phyloP scores from a whole-genome alignment of 2,329 filamentous ascomycete species.

The Orbilia blumenaviensis region DNA sequence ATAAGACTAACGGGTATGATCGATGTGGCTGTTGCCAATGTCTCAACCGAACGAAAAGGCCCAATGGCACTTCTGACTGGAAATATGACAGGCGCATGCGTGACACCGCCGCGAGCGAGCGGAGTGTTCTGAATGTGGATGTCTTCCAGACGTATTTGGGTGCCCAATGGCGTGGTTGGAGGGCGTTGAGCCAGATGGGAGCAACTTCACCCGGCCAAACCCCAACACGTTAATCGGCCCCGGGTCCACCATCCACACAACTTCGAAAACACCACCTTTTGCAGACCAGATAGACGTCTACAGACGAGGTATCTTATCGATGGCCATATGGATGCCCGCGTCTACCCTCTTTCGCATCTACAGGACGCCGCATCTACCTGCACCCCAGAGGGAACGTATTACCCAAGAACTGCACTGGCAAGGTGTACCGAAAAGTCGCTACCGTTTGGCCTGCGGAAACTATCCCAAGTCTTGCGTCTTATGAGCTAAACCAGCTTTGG shows the following conservation, averaged over 20 bases:
- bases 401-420: conserved; percentile 6
- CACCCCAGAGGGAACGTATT: background rate
- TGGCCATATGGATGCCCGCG: conserved; percentile 6
- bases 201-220: conserved; percentile 28
- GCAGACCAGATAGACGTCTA: conserved; percentile 32
- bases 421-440: conserved; percentile 22
- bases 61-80: background rate
- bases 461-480: background rate
- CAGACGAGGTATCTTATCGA: conserved; percentile 29
- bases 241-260: conserved; percentile 21
- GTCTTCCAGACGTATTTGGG: conserved; percentile 16
- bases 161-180: conserved; percentile 14
- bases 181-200: conserved; percentile 14
- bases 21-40: conserved; percentile 26
- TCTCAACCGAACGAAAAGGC: conserved; percentile 12
- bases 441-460: background rate
- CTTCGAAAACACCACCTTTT: conserved; percentile 29
- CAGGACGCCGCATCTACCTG: conserved; percentile 36
- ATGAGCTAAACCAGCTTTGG: conserved; percentile 2
- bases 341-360: conserved; percentile 22
- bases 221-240: conserved; percentile 26
- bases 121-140: conserved; percentile 11
- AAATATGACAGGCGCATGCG: conserved; percentile 46
- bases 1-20: conserved; percentile 22
- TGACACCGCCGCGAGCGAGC: conserved; percentile 42